Base-by-base conservation (phyloP, 1,284 basidiomycete species). In the Marasmius fiardii region DNA sequence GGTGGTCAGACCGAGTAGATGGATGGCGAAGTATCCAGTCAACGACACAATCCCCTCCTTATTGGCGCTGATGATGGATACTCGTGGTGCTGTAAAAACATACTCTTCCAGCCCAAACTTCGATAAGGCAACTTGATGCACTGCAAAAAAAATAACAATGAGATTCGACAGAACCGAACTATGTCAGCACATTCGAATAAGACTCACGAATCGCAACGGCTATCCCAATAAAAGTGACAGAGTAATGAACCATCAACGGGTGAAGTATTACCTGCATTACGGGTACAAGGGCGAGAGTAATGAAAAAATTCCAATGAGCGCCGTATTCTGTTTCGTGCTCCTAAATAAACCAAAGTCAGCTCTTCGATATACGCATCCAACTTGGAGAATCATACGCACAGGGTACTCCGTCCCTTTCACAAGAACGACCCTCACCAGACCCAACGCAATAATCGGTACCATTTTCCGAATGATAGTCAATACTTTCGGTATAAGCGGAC, bases 271-370 rank as follows among this genome's bases (percentile, higher is more conserved):
- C 82, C 61, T 93, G 88, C 5, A 93, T 71, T 0, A 92, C 68
- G 0, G 95, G 95, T 2, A 98, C 70, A 1, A 92, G 60, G 0
- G 87, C 93, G 12, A 99, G 78, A 0, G 97, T 98, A 65, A 98
- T 82, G 79, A 99, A 99, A 71, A 99, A 99, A 70, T 99, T 99
- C 97, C 97, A 99, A 67, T 98, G 95, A 0, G 87, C 86, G 1
- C 97, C 97, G 63, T 99, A 99, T 73, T 99, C 96, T 0, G 93
- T 88, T 43, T 92, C 86, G 62, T 99, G 97, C 76, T 99, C 96
- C 93, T 95, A n/a, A n/a, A n/a, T 61, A 3, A 55, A 43, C 14
- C 53, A n/a, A n/a, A 21, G 31, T 49, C 16, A 52, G 33, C 16
- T 51, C 58, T 7, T 54, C 60, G 6, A 43, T 34, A 41, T 44